Base-by-base conservation (phyloP, 1,284 basidiomycete genomes). In the Melampsora americana region DNA sequence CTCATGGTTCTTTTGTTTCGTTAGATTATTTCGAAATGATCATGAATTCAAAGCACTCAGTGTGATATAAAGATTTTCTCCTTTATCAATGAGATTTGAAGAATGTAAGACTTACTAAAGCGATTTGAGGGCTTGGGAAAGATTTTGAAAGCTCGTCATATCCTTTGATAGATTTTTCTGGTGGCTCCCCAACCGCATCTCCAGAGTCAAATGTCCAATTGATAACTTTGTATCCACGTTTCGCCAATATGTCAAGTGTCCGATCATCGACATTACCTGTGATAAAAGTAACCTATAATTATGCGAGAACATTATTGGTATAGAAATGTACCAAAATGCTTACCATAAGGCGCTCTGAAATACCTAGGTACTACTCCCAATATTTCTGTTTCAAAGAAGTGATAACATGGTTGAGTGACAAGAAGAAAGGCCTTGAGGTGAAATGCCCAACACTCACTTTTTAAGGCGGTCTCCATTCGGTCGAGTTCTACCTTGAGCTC, bases 311-410 rank as follows among this genome's bases (percentile, higher is more conserved):
- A 11, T 9, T 9, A 11, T 42, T 9, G 42, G 14, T 9, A 42
- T 42, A 12, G 2, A 2, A 42, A 42, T 42, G 9, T 42, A 42
- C 2, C 9, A 42, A 14, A 20, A 20, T 35, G 50, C 73, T 20
- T 18, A 69, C 73, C 73, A 64, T 68, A 76, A 26, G 73, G 73
- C 5, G 73, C 30, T 50, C 73, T 30, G 46, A 76, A 76, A 50
- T 48, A 76, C 32, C 68, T 76, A 9, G 73, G 73, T 56, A 62
- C 68, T 3, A 62, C 61, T 62, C 61, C 61, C 18, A 62, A n/a
- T 30, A 62, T 62, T n/a, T 62, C 53, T 56, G 53, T 42, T 42
- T 12, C 42, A 42, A 7, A 42, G 9, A 9, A 42, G 42, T 42
- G 42, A 42, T 9, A 42, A 12, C 12, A 12, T 12, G 12, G 14